Percentiles rank a stretch among this genome's conserved stretches.
Evolutionary conservation across 768 basidiomycete genomes (phyloP).

Genomic region (Boletus vinaceobasis): DNA sequence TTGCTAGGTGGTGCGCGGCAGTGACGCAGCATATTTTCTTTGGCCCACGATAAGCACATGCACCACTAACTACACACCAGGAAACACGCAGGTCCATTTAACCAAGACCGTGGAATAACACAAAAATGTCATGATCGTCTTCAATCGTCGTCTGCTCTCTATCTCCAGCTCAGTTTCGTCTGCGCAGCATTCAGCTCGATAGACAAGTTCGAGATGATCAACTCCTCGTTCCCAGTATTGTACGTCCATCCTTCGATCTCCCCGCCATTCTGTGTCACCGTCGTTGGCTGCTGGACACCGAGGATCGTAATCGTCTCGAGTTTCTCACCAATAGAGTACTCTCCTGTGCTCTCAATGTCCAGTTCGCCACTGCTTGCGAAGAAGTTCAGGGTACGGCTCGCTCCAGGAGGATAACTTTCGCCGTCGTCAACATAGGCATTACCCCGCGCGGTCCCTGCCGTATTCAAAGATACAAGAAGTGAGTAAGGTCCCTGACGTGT

Average conservation of each 20-base stretch:
- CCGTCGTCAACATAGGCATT: conserved; percentile 71
- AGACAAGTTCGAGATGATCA: conserved; percentile 38
- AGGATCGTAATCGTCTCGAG: conserved; percentile 56
- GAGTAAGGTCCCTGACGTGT: conserved; percentile 60
- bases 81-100: too few species aligned
- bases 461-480: conserved; percentile 55
- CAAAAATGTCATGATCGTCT: not conserved
- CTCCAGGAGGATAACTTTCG: conserved; percentile 54
- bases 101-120: too few species aligned
- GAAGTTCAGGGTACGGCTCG: conserved; percentile 47
- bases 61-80: too few species aligned
- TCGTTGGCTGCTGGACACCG: conserved; percentile 45
- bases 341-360: conserved; percentile 33
- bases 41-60: too few species aligned
- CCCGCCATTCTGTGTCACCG: conserved; percentile 40
- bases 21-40: too few species aligned
- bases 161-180: conserved; percentile 36
- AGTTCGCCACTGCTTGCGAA: conserved; percentile 35
- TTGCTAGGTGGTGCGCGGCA: too few species aligned
- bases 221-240: conserved; percentile 34
- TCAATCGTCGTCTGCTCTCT: not conserved
- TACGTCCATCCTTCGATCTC: conserved; percentile 39
- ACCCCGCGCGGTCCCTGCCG: conserved; percentile 51
- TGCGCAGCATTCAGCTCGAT: conserved; percentile 42
- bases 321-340: conserved; percentile 37